Evolutionary conservation across 768 basidiomycete species (phyloP).

Genomic region (Tylopilus intermedius): DNA sequence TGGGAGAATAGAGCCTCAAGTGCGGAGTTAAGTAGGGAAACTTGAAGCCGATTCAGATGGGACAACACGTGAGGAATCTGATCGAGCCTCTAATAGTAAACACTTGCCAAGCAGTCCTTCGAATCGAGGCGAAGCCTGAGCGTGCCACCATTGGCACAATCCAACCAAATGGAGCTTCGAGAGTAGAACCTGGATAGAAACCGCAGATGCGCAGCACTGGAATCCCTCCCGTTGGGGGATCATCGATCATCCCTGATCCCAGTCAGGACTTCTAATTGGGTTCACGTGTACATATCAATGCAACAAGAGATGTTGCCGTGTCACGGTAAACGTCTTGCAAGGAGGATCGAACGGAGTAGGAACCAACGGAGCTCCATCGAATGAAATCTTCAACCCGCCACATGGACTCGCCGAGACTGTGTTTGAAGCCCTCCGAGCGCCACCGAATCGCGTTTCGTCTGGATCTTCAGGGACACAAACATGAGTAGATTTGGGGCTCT

Average conservation of each 20-base stretch:
- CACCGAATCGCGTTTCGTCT: background rate
- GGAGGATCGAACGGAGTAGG: background rate
- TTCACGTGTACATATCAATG: background rate
- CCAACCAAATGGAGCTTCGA: background rate
- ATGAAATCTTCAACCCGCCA: background rate
- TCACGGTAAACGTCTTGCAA: too few relatives aligned
- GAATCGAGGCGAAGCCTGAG: too few relatives aligned
- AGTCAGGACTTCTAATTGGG: background rate
- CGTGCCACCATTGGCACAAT: too few relatives aligned
- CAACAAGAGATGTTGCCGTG: background rate
- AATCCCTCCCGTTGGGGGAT: background rate
- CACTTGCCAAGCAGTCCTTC: background rate
- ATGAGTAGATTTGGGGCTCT: background rate
- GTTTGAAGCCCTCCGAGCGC: background rate
- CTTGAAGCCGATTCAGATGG: too few relatives aligned
- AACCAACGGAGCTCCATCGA: background rate
- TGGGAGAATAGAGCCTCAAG: too few relatives aligned
- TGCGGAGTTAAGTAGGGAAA: too few relatives aligned
- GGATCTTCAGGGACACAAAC: background rate
- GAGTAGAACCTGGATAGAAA: background rate
- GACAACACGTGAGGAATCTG: too few relatives aligned
- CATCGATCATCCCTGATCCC: too few relatives aligned
- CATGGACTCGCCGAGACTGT: background rate
- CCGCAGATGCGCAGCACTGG: background rate
- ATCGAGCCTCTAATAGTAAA: too few relatives aligned